phyloP scores from a whole-genome alignment of 2,329 filamentous ascomycete species.

The Didymellaceae sp. region DNA sequence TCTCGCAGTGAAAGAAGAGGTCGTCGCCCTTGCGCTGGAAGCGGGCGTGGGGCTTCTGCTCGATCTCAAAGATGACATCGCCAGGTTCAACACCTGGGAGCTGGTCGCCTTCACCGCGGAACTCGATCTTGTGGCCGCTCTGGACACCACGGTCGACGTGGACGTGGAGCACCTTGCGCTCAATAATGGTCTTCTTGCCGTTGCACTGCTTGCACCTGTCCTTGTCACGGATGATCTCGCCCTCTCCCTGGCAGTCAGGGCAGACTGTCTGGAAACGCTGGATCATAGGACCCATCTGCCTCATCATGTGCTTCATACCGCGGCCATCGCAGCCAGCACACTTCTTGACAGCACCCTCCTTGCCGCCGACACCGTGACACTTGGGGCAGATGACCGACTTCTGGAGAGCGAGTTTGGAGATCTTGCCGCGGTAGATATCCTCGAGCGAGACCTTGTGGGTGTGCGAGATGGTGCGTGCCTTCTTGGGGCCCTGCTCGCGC shows the following conservation, averaged over 20 bases:
- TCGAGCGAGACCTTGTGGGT: slow-evolving; percentile 98
- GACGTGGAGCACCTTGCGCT: slow-evolving; percentile 97
- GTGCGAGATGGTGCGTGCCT: slow-evolving; percentile 96
- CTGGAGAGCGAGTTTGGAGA: slow-evolving; percentile 95
- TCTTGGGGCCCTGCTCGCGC: slow-evolving; percentile 80
- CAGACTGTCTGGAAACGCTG: slow-evolving; percentile 99
- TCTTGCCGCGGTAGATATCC: slow-evolving; percentile 97
- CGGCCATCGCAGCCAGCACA: slow-evolving; percentile 90
- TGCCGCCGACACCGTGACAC: slow-evolving; percentile 92
- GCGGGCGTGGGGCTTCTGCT: slow-evolving; percentile 95
- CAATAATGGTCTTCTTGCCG: slow-evolving; percentile 97
- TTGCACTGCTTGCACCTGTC: slow-evolving; percentile 96
- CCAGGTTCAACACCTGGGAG: slow-evolving; percentile 90
- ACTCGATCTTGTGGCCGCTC: slow-evolving; percentile 95
- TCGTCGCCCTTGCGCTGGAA: slow-evolving; percentile 98
- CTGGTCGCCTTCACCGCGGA: slow-evolving; percentile 95
- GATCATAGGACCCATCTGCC: slow-evolving; percentile 99
- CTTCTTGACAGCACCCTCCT: slow-evolving; percentile 95
- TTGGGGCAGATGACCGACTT: slow-evolving; percentile 96
- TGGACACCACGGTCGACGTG: slow-evolving; percentile 95
- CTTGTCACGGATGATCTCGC: slow-evolving; percentile 95
- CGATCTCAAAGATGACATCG: slow-evolving; percentile 98
- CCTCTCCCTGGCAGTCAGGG: slow-evolving; percentile 96
- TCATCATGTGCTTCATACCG: slow-evolving; percentile 99
- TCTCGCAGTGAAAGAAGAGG: slow-evolving; percentile 91